phyloP scores from a whole-genome alignment of 208 protist genomes.

The Crithidia brevicula region DNA sequence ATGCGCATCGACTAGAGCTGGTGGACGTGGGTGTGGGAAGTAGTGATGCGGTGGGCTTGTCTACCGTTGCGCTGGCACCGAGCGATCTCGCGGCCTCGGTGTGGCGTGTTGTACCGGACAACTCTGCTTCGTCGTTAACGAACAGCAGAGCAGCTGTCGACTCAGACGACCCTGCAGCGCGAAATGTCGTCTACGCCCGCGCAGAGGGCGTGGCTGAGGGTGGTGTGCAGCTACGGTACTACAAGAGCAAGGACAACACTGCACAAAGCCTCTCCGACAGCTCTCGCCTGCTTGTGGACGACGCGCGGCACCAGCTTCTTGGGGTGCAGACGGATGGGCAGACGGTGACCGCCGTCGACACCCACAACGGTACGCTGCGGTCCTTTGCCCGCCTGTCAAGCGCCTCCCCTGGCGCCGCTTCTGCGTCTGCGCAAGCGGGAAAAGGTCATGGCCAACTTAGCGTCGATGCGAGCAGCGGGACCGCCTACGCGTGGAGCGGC shows the following conservation, averaged over 20 bases:
- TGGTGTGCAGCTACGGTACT: slow-evolving; percentile 34
- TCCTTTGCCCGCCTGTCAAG: slow-evolving; percentile 12
- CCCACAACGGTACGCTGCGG: slow-evolving; percentile 17
- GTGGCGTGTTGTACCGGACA: slow-evolving; percentile 11
- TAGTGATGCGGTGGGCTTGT: not conserved
- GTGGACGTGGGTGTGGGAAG: slow-evolving; percentile 14
- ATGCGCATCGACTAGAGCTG: slow-evolving; percentile 17
- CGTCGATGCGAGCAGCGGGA: slow-evolving; percentile 28
- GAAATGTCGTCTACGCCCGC: slow-evolving; percentile 30
- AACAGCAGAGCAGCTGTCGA: not conserved
- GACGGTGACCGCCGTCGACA: slow-evolving; percentile 28
- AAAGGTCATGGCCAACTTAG: not conserved
- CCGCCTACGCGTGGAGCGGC: slow-evolving; percentile 37
- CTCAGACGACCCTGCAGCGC: slow-evolving; percentile 4
- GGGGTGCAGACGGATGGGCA: slow-evolving; percentile 13
- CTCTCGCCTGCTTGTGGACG: slow-evolving; percentile 33
- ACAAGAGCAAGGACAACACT: slow-evolving; percentile 2
- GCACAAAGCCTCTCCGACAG: too few relatives aligned
- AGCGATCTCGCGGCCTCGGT: slow-evolving; percentile 20
- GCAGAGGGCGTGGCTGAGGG: slow-evolving; percentile 18
- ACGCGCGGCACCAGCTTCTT: slow-evolving; percentile 41
- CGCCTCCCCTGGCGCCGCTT: not conserved
- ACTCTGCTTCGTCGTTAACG: not conserved
- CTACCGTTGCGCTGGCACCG: not conserved
- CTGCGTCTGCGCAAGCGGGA: not conserved